Conservation (phyloP, 306 rosid species). For the Bauhinia variegata region DNA sequence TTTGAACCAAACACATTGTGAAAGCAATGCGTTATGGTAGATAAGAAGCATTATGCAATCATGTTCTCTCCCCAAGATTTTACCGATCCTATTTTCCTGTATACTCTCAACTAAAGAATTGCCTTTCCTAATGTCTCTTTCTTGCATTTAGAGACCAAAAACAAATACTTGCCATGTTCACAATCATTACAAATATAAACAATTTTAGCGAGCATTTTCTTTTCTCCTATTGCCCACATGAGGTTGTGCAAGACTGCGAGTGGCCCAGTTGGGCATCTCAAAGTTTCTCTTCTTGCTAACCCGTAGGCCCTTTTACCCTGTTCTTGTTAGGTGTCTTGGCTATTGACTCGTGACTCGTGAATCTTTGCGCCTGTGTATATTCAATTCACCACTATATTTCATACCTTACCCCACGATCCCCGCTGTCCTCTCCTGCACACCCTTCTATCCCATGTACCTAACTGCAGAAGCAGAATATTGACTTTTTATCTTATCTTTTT, state of each 20-base stretch:
- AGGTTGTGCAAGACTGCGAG: background rate
- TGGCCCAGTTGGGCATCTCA: conserved; percentile 12
- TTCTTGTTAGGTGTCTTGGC: too few relatives aligned
- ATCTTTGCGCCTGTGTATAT: too few relatives aligned
- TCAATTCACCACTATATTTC: too few relatives aligned
- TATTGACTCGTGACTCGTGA: too few relatives aligned
- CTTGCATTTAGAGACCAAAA: background rate
- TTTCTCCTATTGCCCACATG: too few relatives aligned
- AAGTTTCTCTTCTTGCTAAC: background rate
- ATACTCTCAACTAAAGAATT: background rate
- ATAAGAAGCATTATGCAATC: conserved; percentile 2
- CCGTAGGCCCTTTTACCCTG: background rate
- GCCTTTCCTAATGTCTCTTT: background rate
- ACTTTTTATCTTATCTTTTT: too few relatives aligned
- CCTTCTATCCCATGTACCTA: background rate
- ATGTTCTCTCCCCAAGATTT: background rate
- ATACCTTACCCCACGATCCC: too few relatives aligned
- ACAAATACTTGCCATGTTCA: background rate
- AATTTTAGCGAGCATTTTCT: background rate
- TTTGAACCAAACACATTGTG: background rate
- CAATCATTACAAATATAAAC: conserved; percentile 3
- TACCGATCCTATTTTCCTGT: background rate
- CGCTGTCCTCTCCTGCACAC: background rate
- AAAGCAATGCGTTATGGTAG: background rate
- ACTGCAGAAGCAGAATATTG: background rate